These are phyloP conservation scores for Forsythia viridissima DNA, from an alignment of 257 asterid species.

Conservation along the genomic window DNA sequence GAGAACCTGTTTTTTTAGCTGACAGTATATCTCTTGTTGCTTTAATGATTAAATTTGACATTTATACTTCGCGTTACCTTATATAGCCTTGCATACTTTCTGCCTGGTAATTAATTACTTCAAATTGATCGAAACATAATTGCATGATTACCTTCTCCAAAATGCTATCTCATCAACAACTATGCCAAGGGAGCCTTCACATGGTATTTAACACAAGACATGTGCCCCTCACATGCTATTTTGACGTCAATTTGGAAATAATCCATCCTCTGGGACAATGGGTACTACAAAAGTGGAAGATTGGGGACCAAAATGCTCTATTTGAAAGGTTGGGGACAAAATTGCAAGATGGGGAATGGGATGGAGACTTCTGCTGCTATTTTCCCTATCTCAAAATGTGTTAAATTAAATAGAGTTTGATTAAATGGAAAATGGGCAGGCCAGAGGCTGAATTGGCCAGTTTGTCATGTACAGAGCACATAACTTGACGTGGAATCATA, in stretches of 20 bases:
- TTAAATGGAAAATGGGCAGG: too few species aligned
- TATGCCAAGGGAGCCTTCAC: background rate
- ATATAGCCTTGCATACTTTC: background rate
- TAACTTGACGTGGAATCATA: too few species aligned
- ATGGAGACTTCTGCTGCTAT: background rate
- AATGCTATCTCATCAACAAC: background rate
- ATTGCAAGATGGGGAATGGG: background rate
- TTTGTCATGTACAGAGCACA: too few species aligned
- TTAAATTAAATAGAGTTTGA: too few species aligned
- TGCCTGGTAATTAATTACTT: background rate
- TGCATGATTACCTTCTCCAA: background rate
- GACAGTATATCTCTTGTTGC: too few species aligned
- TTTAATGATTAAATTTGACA: too few species aligned
- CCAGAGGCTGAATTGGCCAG: too few species aligned
- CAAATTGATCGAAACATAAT: background rate
- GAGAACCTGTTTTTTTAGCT: background rate
- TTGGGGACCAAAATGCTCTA: background rate
- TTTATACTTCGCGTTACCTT: background rate
- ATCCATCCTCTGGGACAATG: background rate
- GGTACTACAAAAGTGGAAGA: background rate
- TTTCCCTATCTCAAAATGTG: background rate
- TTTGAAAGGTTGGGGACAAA: background rate
- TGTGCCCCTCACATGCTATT: background rate
- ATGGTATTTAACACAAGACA: background rate
- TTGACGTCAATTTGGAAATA: background rate